Evolutionary conservation across 768 basidiomycete genomes (phyloP).

Genomic region (Naganishia onofrii): DNA sequence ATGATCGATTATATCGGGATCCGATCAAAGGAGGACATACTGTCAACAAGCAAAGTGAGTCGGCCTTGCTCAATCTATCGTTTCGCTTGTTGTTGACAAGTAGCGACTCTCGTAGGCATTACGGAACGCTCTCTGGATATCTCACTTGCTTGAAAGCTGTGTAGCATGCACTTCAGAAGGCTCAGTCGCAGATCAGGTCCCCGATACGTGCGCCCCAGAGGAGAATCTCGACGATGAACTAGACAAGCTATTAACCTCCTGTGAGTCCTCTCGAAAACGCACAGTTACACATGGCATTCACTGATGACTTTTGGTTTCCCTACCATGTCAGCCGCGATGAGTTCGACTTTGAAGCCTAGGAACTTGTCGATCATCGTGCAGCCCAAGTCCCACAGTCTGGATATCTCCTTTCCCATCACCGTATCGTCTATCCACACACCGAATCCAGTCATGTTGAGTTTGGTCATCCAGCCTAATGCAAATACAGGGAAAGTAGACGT

Average conservation of each 20-base stretch:
- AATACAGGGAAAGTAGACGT: background rate
- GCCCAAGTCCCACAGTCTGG: background rate
- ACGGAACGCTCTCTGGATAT: background rate
- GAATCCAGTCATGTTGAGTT: background rate
- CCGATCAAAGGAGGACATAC: slow-evolving; percentile 8
- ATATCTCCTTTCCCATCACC: slow-evolving; percentile 1
- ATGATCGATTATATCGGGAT: slow-evolving; percentile 6
- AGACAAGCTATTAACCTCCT: background rate
- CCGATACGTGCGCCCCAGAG: background rate
- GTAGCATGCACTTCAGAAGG: no score
- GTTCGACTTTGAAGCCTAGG: background rate
- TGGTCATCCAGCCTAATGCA: background rate
- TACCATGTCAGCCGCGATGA: background rate
- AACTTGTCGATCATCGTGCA: slow-evolving; percentile 7
- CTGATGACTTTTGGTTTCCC: background rate
- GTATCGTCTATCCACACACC: background rate
- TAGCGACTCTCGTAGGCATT: background rate
- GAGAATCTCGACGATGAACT: slow-evolving; percentile 15
- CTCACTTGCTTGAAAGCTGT: slow-evolving; percentile 7
- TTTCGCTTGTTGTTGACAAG: background rate
- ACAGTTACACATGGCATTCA: background rate
- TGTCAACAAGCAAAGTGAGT: background rate
- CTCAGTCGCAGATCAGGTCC: background rate
- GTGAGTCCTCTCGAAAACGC: background rate
- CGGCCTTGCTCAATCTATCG: background rate